Evolutionary conservation across 805 yeast species (phyloP), one percentile per base, ranked within the genome.

Genomic region (Teunomyces aglyptinius): DNA sequence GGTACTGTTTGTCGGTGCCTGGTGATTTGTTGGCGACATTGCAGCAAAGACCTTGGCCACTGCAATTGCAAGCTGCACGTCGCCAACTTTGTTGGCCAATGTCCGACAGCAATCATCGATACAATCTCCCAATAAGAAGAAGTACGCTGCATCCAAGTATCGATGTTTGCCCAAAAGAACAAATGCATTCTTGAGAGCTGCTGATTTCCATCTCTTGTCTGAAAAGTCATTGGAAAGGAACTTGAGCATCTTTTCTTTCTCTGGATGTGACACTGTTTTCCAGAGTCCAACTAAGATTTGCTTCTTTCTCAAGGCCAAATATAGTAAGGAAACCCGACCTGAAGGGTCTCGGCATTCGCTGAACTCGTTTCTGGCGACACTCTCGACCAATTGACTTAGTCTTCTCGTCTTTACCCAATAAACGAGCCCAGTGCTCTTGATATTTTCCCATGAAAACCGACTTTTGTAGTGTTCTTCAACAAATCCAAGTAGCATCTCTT

Each of bases 111-210:
- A 82, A 67, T 94, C 98, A 45, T 78, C 78, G 11, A 89, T 65
- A 0, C 90, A 73, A 43, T 77, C 90, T 0, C 87, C 96, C 10
- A 92, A 71, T 29, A 92, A 64, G 64, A 92, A 92, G 61, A 94
- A 91, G 18, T 85, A 82, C 0, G 97, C 97, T 0, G 97, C 96
- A 64, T 90, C 95, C 61, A 78, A 68, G 58, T 77, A 87, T 35
- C 98, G 71, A 63, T 91, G 99, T 58, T 89, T 89, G 50, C 97
- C 88, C 52, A 94, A 64, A 36, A 92, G 68, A 0, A 89, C 98
- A 71, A 81, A 92, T 0, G 98, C 98, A 67, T 92, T 92, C 58
- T 94, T 94, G 56, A 82, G 65, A 0, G 98, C 97, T 1, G 97
- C 97, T 0, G 87, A 75, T 54, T 74, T 80, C 97, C 97, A 91